Evolutionary conservation across 305 asterid genomes (phyloP), one percentile per base, ranked within the genome.

Genomic region (Solanum hybrid): DNA sequence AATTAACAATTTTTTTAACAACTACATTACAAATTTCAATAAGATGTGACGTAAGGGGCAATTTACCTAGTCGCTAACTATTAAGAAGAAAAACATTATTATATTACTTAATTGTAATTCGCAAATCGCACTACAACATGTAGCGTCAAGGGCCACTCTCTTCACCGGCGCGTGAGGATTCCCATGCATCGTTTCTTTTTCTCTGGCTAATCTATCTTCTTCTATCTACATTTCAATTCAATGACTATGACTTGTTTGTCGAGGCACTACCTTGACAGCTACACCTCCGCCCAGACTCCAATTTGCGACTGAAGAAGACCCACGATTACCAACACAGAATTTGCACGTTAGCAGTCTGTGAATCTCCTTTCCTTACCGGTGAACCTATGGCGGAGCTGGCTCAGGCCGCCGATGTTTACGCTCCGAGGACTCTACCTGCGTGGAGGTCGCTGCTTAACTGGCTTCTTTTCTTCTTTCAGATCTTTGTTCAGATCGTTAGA

Each of bases 361-460:
- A 78, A 71, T 80, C 74, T 75, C 81, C 24, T 28, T 28, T 5
- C 11, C 39, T 75, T 31, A 20, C 64, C 64, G 86, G 64, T 37
- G 61, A 80, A 90, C 78, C 81, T 29, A 95, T 96, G 99, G 98
- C 95, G 91, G 98, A 95, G 96, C 94, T 96, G 93, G 95, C 98
- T 86, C 94, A 95, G 90, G 94, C 91, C 81, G 89, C 94, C 87
- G 98, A 94, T 64, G 95, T 95, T 36, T 95, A 96, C 96, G 95
- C 98, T 90, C 98, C 98, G 90, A 95, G 95, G 93, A 95, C 96
- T 87, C 81, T 95, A 67, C 97, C 94, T 92, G 95, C 94, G 74
- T 97, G 99, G 99, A 93, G 96, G 90, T 90, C 96, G 69, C 94
- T 97, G 76, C 89, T 97, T 85, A 96, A 95, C 95, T 97, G 99